These are phyloP conservation scores for Komagataella populi DNA, from an alignment of 805 yeast species.

Conservation along the genomic window DNA sequence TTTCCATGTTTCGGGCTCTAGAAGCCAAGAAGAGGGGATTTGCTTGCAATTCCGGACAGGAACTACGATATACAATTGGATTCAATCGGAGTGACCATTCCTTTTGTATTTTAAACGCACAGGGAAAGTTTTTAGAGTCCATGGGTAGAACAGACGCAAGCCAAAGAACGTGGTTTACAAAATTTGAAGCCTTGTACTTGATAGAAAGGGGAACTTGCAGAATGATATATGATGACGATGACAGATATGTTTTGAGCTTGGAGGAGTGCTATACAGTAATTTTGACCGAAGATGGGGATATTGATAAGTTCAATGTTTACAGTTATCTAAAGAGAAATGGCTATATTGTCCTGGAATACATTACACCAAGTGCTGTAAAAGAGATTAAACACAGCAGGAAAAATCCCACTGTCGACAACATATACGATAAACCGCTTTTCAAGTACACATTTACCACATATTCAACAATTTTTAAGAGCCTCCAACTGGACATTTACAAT, in stretches of 20 bases:
- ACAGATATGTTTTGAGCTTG: conserved; percentile 31
- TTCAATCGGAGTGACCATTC: conserved; percentile 7
- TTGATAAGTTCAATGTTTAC: conserved; percentile 54
- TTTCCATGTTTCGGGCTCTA: conserved; percentile 64
- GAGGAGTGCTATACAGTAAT: conserved; percentile 50
- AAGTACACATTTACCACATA: neutral
- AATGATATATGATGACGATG: conserved; percentile 10
- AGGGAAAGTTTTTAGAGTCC: conserved; percentile 62
- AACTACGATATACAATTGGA: conserved; percentile 15
- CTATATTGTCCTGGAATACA: conserved; percentile 37
- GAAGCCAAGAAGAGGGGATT: conserved; percentile 28
- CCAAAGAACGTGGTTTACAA: conserved; percentile 34
- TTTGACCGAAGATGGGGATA: conserved; percentile 23
- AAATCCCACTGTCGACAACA: neutral
- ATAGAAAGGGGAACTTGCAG: conserved; percentile 63
- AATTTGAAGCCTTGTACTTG: conserved; percentile 64
- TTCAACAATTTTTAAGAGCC: neutral
- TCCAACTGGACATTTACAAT: neutral
- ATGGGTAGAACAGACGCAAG: conserved; percentile 47
- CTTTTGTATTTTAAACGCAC: conserved; percentile 28
- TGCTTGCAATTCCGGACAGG: conserved; percentile 7
- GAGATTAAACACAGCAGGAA: neutral
- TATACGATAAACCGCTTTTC: neutral
- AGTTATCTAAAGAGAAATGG: conserved; percentile 69
- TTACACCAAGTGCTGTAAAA: neutral